These are phyloP conservation scores for Glutinoglossum americanum DNA, from an alignment of 495 filamentous ascomycete species.

Conservation along the genomic window DNA sequence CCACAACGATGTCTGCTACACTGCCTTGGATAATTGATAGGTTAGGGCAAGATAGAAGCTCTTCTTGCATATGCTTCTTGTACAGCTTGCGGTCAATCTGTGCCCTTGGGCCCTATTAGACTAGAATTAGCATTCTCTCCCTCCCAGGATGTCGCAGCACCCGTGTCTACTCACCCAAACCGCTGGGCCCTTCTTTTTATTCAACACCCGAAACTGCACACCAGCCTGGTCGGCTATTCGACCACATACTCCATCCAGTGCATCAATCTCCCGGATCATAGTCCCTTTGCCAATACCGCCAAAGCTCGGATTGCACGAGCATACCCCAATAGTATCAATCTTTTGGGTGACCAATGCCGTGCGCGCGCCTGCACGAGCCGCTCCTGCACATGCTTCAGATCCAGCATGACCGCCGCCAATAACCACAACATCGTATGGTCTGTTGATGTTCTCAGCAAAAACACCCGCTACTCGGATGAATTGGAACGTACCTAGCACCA, in stretches of 20 bases:
- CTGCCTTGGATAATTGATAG: conserved; percentile 64
- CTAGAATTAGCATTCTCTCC: conserved; percentile 1
- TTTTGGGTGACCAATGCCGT: conserved; percentile 80
- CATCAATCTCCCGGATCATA: conserved; percentile 89
- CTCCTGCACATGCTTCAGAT: conserved; percentile 81
- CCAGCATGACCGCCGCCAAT: conserved; percentile 94
- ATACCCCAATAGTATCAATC: conserved; percentile 74
- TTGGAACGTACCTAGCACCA: conserved; percentile 15
- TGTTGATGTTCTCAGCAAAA: conserved; percentile 11
- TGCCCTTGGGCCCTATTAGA: conserved; percentile 49
- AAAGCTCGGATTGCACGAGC: conserved; percentile 94
- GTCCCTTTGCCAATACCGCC: conserved; percentile 98
- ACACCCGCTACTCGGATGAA: neutral
- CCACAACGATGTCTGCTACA: conserved; percentile 73
- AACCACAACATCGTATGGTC: conserved; percentile 79
- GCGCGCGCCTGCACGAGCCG: conserved; percentile 70
- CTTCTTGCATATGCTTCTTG: conserved; percentile 76
- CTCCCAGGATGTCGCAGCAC: neutral
- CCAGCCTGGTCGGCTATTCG: conserved; percentile 86
- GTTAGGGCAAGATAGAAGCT: conserved; percentile 54
- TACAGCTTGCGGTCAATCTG: conserved; percentile 91
- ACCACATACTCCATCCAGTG: conserved; percentile 76
- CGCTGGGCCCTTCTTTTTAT: conserved; percentile 74
- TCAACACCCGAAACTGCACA: conserved; percentile 74
- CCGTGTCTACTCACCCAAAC: conserved; percentile 41